Evolutionary conservation across 129 eudicot species (phyloP).

Genomic region (Silybum marianum): DNA sequence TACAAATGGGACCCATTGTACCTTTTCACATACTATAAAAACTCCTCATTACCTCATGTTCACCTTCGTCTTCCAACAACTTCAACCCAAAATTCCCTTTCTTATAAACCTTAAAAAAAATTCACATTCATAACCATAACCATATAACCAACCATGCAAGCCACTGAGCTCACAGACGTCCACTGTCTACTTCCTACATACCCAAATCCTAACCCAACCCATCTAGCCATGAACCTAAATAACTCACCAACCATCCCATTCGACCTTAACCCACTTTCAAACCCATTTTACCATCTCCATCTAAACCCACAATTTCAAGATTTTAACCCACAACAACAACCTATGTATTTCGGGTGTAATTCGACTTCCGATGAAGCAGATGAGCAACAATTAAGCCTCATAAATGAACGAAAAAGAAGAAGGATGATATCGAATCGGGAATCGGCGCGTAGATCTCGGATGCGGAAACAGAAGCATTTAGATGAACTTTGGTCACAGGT

Average conservation of each 20-base stretch:
- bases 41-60: slow-evolving; percentile 43
- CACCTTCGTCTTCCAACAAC: slow-evolving; percentile 54
- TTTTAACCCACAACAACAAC: slow-evolving; percentile 53
- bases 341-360: slow-evolving; percentile 65
- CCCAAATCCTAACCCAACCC: slow-evolving; percentile 47
- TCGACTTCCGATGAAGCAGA: slow-evolving; percentile 98
- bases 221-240: slow-evolving; percentile 44
- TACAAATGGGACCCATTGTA: slow-evolving; percentile 45
- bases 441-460: slow-evolving; percentile 94
- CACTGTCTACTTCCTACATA: slow-evolving; percentile 58
- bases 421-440: slow-evolving; percentile 97
- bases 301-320: slow-evolving; percentile 62
- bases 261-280: slow-evolving; percentile 34
- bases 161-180: slow-evolving; percentile 55
- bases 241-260: slow-evolving; percentile 41
- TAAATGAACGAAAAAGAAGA: slow-evolving; percentile 90
- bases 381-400: slow-evolving; percentile 76
- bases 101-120: neutral
- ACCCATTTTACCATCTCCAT: slow-evolving; percentile 62
- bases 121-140: slow-evolving; percentile 40
- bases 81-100: slow-evolving; percentile 23
- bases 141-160: slow-evolving; percentile 56
- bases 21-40: slow-evolving; percentile 74
- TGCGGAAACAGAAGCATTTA: slow-evolving; percentile 95
- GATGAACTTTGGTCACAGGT: slow-evolving; percentile 98